phyloP scores from a whole-genome alignment of 75 land plant genomes.

The Isoetes taiwanensis region DNA sequence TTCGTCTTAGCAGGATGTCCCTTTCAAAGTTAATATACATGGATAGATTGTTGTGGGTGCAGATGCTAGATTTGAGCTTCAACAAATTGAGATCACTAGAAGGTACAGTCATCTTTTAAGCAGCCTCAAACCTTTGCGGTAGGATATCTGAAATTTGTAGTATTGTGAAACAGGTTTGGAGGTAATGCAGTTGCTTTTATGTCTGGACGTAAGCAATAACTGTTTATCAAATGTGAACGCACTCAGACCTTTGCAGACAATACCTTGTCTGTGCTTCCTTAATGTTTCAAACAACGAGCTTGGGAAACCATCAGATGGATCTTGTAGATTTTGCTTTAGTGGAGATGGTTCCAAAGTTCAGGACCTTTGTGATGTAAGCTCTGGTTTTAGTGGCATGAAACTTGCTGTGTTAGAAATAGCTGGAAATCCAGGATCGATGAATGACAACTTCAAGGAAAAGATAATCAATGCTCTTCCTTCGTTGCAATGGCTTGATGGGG shows the following conservation, averaged over 20 bases:
- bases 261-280: slow-evolving; percentile 33
- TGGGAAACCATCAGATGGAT: slow-evolving; percentile 47
- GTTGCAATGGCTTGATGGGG: slow-evolving; percentile 45
- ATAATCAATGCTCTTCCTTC: slow-evolving; percentile 30
- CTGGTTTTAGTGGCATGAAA: slow-evolving; percentile 31
- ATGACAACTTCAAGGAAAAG: slow-evolving; percentile 27
- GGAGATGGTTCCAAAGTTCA: not conserved
- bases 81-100: slow-evolving; percentile 50
- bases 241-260: slow-evolving; percentile 37
- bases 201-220: slow-evolving; percentile 58
- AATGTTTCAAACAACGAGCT: slow-evolving; percentile 65
- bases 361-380: slow-evolving; percentile 43
- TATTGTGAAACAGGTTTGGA: slow-evolving; percentile 52
- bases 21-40: slow-evolving; percentile 39
- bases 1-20: slow-evolving; percentile 12
- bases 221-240: slow-evolving; percentile 41
- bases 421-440: slow-evolving; percentile 39
- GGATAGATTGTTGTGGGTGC: slow-evolving; percentile 56
- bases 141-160: not conserved
- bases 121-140: not conserved
- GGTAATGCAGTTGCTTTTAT: slow-evolving; percentile 47
- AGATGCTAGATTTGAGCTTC: slow-evolving; percentile 58
- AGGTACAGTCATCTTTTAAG: slow-evolving; percentile 26
- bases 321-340: slow-evolving; percentile 36
- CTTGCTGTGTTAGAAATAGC: slow-evolving; percentile 39